phyloP scores from a whole-genome alignment of 2,329 filamentous ascomycete genomes.

The Trichoderma gracile region DNA sequence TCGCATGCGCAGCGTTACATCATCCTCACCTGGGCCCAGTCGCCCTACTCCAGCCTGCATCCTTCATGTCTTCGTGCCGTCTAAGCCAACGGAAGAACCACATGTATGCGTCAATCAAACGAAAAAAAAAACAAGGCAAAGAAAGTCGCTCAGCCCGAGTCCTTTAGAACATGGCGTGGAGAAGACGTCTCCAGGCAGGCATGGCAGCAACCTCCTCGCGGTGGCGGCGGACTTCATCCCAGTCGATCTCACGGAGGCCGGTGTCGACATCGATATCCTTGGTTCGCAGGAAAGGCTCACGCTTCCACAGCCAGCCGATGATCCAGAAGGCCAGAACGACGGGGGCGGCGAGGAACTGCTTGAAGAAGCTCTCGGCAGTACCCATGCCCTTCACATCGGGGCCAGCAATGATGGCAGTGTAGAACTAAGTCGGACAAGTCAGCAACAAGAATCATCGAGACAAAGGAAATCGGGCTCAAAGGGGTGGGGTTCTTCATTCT shows the following conservation, averaged over 20 bases:
- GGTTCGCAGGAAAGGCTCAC: slow-evolving; percentile 58
- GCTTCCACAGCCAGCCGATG: slow-evolving; percentile 66
- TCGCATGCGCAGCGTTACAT: slow-evolving; percentile 21
- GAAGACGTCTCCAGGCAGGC: slow-evolving; percentile 52
- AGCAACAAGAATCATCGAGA: not conserved
- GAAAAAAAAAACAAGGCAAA: not conserved
- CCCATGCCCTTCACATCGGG: slow-evolving; percentile 38
- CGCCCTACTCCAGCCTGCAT: slow-evolving; percentile 1
- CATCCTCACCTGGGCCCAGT: not conserved
- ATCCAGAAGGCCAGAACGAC: slow-evolving; percentile 59
- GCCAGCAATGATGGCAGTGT: slow-evolving; percentile 48
- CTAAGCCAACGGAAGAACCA: slow-evolving; percentile 12
- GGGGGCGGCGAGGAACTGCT: slow-evolving; percentile 54
- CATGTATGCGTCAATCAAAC: not conserved
- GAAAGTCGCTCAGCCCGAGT: not conserved
- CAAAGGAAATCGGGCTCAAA: not conserved
- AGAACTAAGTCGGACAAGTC: slow-evolving; percentile 43
- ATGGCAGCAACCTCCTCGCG: slow-evolving; percentile 51
- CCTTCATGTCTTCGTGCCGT: slow-evolving; percentile 4
- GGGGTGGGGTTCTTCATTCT: slow-evolving; percentile 29
- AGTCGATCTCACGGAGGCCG: slow-evolving; percentile 65
- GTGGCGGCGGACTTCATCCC: slow-evolving; percentile 61
- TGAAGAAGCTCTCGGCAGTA: slow-evolving; percentile 56
- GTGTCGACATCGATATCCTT: slow-evolving; percentile 67
- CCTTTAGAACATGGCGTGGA: slow-evolving; percentile 43